These are phyloP conservation scores for Pterula multifida DNA, from an alignment of 1,284 basidiomycete genomes.

Conservation along the genomic window DNA sequence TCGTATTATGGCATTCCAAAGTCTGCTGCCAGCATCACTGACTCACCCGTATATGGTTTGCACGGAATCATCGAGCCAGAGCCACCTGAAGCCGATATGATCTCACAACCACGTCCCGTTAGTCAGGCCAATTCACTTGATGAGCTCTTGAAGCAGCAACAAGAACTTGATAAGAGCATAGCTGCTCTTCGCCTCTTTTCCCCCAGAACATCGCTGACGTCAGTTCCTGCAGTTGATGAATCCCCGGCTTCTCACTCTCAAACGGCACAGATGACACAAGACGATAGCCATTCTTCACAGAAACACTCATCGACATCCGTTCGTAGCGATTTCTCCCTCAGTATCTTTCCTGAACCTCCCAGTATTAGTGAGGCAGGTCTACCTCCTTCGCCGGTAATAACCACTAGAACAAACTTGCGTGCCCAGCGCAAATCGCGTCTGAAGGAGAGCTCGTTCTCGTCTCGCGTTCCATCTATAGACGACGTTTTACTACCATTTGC, in stretches of 20 bases:
- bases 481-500: constrained; percentile 12
- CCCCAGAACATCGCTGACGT: constrained; percentile 12
- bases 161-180: constrained; percentile 53
- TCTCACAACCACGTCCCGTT: constrained; percentile 13
- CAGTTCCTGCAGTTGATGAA: constrained; percentile 5
- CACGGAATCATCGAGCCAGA: constrained; percentile 25
- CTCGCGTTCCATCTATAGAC: constrained; percentile 2
- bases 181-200: constrained; percentile 42
- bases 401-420: not conserved
- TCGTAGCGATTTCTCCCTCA: constrained; percentile 55
- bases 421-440: constrained; percentile 7
- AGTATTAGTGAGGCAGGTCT: constrained; percentile 13
- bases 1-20: constrained; percentile 9
- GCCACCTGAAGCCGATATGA: constrained; percentile 6
- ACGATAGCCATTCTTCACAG: constrained; percentile 4
- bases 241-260: constrained; percentile 9
- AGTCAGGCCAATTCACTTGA: constrained; percentile 28
- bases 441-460: constrained; percentile 6
- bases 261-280: constrained; percentile 14
- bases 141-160: constrained; percentile 46
- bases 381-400: constrained; percentile 5
- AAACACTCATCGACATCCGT: constrained; percentile 21
- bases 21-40: constrained; percentile 13
- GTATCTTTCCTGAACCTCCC: constrained; percentile 59
- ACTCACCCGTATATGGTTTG: constrained; percentile 39